Percentiles rank a stretch among this genome's conserved stretches.
Evolutionary conservation across 345 rosid genomes (phyloP).

Genomic region (Crucihimalaya himalaica): DNA sequence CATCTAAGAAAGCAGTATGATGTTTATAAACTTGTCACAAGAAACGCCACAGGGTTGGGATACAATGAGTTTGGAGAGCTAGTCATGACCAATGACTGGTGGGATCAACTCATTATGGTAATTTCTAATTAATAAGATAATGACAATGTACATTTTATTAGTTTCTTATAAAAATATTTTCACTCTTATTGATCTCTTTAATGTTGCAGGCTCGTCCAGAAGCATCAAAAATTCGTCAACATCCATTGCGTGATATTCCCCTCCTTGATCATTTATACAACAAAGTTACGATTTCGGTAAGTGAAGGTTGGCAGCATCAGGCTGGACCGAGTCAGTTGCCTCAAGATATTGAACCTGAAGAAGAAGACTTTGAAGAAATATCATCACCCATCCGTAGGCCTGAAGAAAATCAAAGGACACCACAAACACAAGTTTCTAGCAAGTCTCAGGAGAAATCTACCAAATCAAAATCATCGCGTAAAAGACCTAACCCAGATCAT

Average conservation of each 20-base stretch:
- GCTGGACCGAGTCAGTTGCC: neutral
- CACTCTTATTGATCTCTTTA: no score
- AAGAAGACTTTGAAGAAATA: neutral
- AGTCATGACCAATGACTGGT: no score
- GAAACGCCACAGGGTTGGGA: no score
- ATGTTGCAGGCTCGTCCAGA: neutral
- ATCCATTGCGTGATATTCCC: neutral
- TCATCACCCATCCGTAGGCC: neutral
- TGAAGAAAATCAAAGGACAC: neutral
- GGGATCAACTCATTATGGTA: no score
- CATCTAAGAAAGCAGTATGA: no score
- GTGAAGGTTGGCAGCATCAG: conserved; percentile 1
- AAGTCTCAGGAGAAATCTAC: neutral
- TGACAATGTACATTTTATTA: no score
- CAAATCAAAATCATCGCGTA: neutral
- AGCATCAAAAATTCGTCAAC: neutral
- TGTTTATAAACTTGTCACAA: no score
- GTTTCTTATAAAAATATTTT: no score
- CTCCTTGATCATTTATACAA: neutral
- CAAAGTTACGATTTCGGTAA: neutral
- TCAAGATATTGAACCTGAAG: neutral
- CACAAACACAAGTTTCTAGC: neutral
- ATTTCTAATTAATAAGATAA: no score
- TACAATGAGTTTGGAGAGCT: no score
- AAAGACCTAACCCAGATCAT: neutral